Evolutionary conservation across 2,329 filamentous ascomycete species (phyloP).

Genomic region (Alternaria conjuncta): DNA sequence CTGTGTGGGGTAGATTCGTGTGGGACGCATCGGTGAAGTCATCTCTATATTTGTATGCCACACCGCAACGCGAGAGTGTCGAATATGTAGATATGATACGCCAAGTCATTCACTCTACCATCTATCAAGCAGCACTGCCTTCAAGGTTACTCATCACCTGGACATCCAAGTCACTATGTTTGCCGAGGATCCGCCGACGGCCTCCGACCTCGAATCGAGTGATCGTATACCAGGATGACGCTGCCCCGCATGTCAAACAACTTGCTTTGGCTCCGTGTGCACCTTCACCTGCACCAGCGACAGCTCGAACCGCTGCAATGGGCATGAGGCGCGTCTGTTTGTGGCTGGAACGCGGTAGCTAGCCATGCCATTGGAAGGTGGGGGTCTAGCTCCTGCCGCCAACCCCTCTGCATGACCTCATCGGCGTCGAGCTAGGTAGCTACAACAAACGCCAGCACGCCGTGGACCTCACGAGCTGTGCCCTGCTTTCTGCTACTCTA

Average conservation of each 20-base stretch:
- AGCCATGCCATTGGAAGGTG: constrained; percentile 23
- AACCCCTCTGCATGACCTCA: constrained; percentile 23
- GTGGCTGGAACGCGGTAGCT: constrained; percentile 11
- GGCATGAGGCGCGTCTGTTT: constrained; percentile 15
- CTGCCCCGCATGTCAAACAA: constrained; percentile 10
- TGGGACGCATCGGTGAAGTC: constrained; percentile 10
- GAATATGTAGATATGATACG: too few species aligned
- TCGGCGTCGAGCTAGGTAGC: constrained; percentile 15
- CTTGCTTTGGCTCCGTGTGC: background rate
- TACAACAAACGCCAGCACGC: constrained; percentile 24
- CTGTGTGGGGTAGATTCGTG: constrained; percentile 12
- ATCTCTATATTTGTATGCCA: constrained; percentile 3
- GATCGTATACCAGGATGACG: constrained; percentile 16
- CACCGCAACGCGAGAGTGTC: background rate
- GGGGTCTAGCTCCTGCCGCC: constrained; percentile 23
- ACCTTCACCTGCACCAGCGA: constrained; percentile 1
- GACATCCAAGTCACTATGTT: background rate
- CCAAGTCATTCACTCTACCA: too few species aligned
- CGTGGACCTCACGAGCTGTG: constrained; percentile 22
- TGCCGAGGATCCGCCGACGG: background rate
- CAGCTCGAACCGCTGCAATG: constrained; percentile 16
- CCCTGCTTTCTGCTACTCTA: constrained; percentile 27
- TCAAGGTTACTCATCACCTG: background rate
- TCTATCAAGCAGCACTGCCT: too few species aligned
- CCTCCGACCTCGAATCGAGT: background rate